Base-by-base conservation (phyloP, 2,329 filamentous ascomycete species). In the Taxawa tesnikishii region DNA sequence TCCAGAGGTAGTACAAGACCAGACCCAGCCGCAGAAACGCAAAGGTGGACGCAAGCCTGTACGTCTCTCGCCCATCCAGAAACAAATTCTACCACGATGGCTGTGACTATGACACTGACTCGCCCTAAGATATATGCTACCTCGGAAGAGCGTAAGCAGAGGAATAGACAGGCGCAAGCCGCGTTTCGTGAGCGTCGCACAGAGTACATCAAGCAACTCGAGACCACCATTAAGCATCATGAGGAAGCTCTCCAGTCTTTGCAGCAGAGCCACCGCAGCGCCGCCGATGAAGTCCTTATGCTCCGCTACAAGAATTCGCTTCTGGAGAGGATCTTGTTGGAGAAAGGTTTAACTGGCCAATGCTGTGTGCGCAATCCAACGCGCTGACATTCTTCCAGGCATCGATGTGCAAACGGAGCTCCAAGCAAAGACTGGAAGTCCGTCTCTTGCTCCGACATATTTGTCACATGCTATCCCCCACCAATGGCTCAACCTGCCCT, bases 161-260 rank as follows among this genome's bases (percentile, higher is more conserved):
- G 90, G 43, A 98, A 98, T 55, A 71, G 90, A 47, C 90, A 96
- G 64, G 90, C 90, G 29, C 90, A 98, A 62, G 90, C 90, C 34
- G 90, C 90, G 36, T 98, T 98, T 52, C 79, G 90, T 46, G 90
- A 98, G 62, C 80, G 90, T 44, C 79, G 90, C 37, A 96, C 88
- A 34, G 90, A 98, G 65, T 98, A 98, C 59, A 98, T 98, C 65
- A 96, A 96, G 65, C 90, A 98, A 59, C 73, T 98, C 15, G 90
- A 98, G 62, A 84, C 88, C 47, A 93, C 87, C 34, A 96, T 98
- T 59, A 88, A 90, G 51, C 83, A 90, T 46, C 88, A 96, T 67
- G 90, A 98, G 61, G 84, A 92, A 49, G 88, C 84, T 48, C 68
- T 96, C 35, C 83, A 92, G 48, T 93, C 77, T 50, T 69, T 98